Evolutionary conservation across 2,329 filamentous ascomycete species (phyloP).

Genomic region (Paraphaeosphaeria sporulosa): DNA sequence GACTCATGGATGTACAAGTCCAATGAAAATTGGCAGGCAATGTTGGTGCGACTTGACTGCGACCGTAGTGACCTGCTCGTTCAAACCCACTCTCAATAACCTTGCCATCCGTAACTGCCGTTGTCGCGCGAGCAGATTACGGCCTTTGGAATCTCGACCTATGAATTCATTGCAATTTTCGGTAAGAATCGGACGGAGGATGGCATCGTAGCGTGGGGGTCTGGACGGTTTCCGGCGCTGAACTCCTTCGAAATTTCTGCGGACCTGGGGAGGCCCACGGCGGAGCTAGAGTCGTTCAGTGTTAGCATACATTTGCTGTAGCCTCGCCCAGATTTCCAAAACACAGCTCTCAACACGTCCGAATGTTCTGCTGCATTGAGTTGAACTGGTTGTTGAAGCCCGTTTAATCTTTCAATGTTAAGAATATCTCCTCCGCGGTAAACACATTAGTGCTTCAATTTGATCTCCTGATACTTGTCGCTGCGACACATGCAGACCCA

Average conservation of each 20-base stretch:
- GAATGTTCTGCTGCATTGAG: not conserved
- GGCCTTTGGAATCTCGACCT: not conserved
- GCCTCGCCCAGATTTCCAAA: not conserved
- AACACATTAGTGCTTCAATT: not conserved
- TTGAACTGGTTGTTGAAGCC: not conserved
- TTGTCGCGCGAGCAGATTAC: not conserved
- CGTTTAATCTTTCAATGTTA: too few species aligned
- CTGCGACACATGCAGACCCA: not conserved
- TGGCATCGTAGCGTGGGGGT: conserved; percentile 9
- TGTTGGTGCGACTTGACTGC: not conserved
- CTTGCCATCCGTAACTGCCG: not conserved
- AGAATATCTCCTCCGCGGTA: not conserved
- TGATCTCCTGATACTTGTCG: conserved; percentile 2
- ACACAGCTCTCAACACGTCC: not conserved
- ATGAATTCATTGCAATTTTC: not conserved
- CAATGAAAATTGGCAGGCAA: not conserved
- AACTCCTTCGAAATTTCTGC: not conserved
- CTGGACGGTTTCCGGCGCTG: conserved; percentile 1
- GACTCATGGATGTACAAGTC: not conserved
- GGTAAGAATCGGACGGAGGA: not conserved
- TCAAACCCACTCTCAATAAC: too few species aligned
- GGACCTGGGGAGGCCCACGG: not conserved
- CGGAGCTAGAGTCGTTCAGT: not conserved
- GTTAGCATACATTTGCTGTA: not conserved
- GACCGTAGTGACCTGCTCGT: not conserved